These are phyloP conservation scores for Mallotus japonicus DNA, from an alignment of 441 rosid species.

Conservation along the genomic window DNA sequence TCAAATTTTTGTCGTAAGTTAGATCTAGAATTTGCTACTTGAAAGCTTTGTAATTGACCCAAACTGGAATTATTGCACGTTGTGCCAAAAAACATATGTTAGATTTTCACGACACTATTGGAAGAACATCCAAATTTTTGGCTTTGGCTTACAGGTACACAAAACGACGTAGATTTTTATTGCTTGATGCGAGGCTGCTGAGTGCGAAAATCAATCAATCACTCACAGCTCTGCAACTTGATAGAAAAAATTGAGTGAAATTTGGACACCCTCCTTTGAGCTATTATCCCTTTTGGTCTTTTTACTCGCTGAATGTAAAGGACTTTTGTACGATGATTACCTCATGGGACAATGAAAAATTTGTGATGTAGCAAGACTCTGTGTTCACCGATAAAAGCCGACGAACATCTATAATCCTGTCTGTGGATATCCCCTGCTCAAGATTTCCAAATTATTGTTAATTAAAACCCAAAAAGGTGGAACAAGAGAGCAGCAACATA, in stretches of 20 bases:
- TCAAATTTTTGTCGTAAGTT: not conserved
- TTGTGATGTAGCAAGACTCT: conserved; percentile 55
- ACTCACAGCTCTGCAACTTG: no score
- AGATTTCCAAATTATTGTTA: not conserved
- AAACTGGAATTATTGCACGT: not conserved
- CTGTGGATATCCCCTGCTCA: conserved; percentile 71
- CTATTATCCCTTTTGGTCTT: no score
- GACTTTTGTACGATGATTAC: conserved; percentile 19
- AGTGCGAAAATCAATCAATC: not conserved
- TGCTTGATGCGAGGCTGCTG: not conserved
- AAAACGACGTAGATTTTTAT: not conserved
- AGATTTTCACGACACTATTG: conserved; percentile 15
- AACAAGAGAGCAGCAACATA: not conserved
- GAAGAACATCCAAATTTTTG: not conserved
- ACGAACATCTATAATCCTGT: conserved; percentile 56
- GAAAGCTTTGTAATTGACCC: conserved; percentile 13
- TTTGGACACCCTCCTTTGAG: no score
- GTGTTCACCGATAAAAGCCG: conserved; percentile 46
- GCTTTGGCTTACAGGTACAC: not conserved
- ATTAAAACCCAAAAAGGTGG: not conserved
- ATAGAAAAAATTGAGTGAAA: no score
- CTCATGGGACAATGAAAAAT: conserved; percentile 53
- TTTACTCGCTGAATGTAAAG: no score
- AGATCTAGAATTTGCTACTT: not conserved
- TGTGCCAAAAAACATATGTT: not conserved